phyloP scores from a whole-genome alignment of 768 basidiomycete species.

The Basidioascus undulatus region DNA sequence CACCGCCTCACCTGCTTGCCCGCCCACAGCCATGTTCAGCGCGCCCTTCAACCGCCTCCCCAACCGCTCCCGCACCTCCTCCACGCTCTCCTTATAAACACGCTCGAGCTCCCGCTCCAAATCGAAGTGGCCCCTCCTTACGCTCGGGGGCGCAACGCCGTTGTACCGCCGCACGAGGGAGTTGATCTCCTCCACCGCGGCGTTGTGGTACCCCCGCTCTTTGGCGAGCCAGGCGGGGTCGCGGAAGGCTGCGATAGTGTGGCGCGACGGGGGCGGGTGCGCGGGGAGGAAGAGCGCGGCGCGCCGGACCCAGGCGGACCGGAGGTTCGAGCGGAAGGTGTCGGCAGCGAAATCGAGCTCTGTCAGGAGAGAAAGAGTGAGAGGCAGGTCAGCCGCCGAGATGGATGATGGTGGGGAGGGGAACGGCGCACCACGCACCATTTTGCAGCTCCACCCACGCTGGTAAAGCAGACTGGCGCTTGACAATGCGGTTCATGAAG shows the following conservation, averaged over 20 bases:
- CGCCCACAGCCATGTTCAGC: too few species aligned
- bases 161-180: slow-evolving; percentile 53
- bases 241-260: slow-evolving; percentile 22
- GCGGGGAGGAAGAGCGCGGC: slow-evolving; percentile 34
- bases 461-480: slow-evolving; percentile 51
- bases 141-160: slow-evolving; percentile 47
- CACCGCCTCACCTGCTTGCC: too few species aligned
- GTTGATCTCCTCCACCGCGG: slow-evolving; percentile 47
- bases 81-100: slow-evolving; percentile 28
- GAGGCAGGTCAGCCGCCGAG: neutral
- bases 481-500: slow-evolving; percentile 61
- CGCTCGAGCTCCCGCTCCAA: slow-evolving; percentile 33
- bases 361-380: slow-evolving; percentile 14
- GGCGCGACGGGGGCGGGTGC: slow-evolving; percentile 21
- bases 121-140: slow-evolving; percentile 36
- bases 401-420: neutral
- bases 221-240: slow-evolving; percentile 45
- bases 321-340: slow-evolving; percentile 38
- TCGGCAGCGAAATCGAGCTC: slow-evolving; percentile 39
- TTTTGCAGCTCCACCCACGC: slow-evolving; percentile 64
- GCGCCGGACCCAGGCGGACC: slow-evolving; percentile 43
- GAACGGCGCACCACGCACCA: slow-evolving; percentile 21
- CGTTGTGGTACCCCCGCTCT: slow-evolving; percentile 41
- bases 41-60: slow-evolving; percentile 13
- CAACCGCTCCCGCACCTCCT: slow-evolving; percentile 28